These are phyloP conservation scores for Daldinia caldariorum DNA, from an alignment of 495 filamentous ascomycete species.

Conservation along the genomic window DNA sequence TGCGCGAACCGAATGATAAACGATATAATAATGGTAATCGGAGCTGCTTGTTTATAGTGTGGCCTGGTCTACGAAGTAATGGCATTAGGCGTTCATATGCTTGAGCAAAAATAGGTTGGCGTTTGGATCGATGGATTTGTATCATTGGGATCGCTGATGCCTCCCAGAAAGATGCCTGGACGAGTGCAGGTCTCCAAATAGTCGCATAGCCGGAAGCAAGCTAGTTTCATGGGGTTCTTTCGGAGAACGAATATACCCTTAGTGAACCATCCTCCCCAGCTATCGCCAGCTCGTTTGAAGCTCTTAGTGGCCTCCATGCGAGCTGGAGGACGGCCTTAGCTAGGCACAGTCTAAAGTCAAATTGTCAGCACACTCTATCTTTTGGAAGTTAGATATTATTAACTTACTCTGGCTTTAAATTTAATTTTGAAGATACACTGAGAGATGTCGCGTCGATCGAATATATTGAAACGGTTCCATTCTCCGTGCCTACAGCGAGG, in stretches of 20 bases:
- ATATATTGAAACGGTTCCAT: conserved; percentile 62
- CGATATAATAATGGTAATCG: conserved; percentile 38
- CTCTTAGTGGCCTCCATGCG: conserved; percentile 72
- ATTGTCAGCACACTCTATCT: background rate
- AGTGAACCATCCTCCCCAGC: conserved; percentile 86
- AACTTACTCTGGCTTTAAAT: conserved; percentile 55
- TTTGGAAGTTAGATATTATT: background rate
- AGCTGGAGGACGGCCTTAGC: conserved; percentile 79
- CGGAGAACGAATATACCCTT: conserved; percentile 70
- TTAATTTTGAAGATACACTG: conserved; percentile 53
- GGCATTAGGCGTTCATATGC: conserved; percentile 31
- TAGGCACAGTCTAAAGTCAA: conserved; percentile 59
- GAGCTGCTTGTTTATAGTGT: conserved; percentile 16
- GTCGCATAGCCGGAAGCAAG: conserved; percentile 15
- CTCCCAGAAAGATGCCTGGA: conserved; percentile 8
- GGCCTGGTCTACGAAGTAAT: conserved; percentile 17
- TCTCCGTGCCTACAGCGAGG: conserved; percentile 75
- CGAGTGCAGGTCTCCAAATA: conserved; percentile 13
- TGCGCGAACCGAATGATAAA: conserved; percentile 7
- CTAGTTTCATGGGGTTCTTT: conserved; percentile 24
- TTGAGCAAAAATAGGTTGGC: conserved; percentile 26
- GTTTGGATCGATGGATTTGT: conserved; percentile 37
- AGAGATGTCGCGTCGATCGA: conserved; percentile 56
- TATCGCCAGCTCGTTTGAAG: conserved; percentile 70
- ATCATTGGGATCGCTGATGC: conserved; percentile 14